Evolutionary conservation across 2,329 filamentous ascomycete species (phyloP), one percentile per base, ranked within the genome.

Genomic region (Venturiaceae sp.): DNA sequence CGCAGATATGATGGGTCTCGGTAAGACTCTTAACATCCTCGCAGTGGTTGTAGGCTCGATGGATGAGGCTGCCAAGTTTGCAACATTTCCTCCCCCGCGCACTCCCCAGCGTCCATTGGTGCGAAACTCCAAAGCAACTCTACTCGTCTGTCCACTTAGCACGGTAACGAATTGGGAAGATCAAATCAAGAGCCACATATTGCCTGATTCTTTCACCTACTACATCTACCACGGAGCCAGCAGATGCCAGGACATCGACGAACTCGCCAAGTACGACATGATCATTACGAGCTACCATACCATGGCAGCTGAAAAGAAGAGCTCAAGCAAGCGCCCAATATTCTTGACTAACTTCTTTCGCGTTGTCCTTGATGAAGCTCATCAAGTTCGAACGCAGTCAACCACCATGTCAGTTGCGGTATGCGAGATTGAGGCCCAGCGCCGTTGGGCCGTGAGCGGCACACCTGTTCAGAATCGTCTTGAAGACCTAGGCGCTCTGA

Each of bases 391-490:
- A 28, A 92, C 95, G 65, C 86, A 89, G 62, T 82, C 79, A 3
- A 92, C 91, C 0, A 77, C 88, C 41, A 87, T 92, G 64, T 95
- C 91, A 57, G 90, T 92, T 69, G 89, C 90, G 3, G 89, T 94
- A 21, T 92, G 90, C 63, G 82, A 83, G 21, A 77, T 97, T 2
- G 81, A 88, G 61, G 89, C 91, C 2, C 82, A 88, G 67, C 84
- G 92, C 33, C 86, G 92, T 34, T 99, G 94, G 94, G 92, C 92
- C 2, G 90, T 97, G n/a, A 97, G 94, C 0, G 94, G 92, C 58
- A 97, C 94, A 0, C 94, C 92, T 0, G 89, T 97, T 8, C 92
- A 97, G 72, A 99, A 99, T 68, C 86, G 89, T 3, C 79, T 97
- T 2, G 91, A 95, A 63, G 94, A 99, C 69, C 79, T 97, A 23